Conservation (phyloP, 2,329 filamentous ascomycete species). For the Fusarium sp. region DNA sequence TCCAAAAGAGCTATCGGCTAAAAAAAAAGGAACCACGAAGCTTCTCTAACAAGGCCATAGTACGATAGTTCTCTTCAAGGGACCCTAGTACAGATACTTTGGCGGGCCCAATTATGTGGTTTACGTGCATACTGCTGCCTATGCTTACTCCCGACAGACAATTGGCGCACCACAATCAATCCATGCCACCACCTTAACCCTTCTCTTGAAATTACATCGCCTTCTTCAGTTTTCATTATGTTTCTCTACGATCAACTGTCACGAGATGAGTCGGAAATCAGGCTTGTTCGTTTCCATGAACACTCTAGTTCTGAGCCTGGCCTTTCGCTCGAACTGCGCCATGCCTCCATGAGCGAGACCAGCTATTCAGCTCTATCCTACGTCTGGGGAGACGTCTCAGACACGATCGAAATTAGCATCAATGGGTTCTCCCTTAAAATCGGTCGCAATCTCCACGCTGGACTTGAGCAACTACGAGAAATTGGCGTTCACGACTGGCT, state of each 20-base stretch:
- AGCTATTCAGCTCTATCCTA: neutral
- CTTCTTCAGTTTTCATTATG: neutral
- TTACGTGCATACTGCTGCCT: neutral
- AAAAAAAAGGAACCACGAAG: too few species aligned
- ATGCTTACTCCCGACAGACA: neutral
- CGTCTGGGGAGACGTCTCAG: neutral
- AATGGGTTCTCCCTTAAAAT: neutral
- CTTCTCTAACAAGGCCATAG: too few species aligned
- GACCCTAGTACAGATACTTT: neutral
- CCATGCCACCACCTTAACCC: neutral
- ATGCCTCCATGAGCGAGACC: neutral
- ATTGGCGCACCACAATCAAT: neutral
- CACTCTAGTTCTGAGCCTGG: rapidly evolving
- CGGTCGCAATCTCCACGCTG: neutral
- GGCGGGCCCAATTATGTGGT: neutral
- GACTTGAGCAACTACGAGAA: neutral
- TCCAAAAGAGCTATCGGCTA: too few species aligned
- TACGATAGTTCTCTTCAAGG: neutral
- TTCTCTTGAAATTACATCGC: neutral
- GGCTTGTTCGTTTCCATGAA: neutral
- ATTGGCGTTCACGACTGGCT: neutral
- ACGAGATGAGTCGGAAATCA: neutral
- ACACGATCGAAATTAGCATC: neutral
- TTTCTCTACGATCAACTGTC: neutral
- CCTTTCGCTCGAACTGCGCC: neutral